Evolutionary conservation across 148 eudicot species (phyloP).

Genomic region (Rheum nobile): DNA sequence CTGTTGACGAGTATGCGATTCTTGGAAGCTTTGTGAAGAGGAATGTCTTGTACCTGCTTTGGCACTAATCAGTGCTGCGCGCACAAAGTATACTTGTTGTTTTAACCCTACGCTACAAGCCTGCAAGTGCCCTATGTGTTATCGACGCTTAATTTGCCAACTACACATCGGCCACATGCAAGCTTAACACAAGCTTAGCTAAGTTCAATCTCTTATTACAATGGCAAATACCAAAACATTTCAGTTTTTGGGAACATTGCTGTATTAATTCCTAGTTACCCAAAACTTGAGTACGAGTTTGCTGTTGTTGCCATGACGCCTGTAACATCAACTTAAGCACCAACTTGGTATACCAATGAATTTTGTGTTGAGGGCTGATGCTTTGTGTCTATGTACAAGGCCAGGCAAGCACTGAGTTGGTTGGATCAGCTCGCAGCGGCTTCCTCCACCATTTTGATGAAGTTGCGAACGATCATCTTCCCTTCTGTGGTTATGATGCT

Average conservation of each 20-base stretch:
- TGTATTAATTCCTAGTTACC: neutral
- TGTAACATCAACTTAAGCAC: neutral
- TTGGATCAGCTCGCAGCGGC: neutral
- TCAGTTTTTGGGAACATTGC: neutral
- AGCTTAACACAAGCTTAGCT: neutral
- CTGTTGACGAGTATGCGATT: slow-evolving; percentile 23
- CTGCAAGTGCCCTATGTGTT: no score
- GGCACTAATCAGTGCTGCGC: no score
- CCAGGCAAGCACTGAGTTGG: neutral
- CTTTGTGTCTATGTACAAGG: neutral
- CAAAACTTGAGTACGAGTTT: neutral
- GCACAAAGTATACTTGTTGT: no score
- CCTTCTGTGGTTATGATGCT: slow-evolving; percentile 90
- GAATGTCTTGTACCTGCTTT: neutral
- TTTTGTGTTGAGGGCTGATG: neutral
- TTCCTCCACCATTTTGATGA: slow-evolving; percentile 54
- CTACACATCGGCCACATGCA: no score
- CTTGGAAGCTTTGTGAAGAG: neutral
- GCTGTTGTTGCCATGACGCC: neutral
- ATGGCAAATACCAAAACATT: neutral
- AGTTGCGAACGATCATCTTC: slow-evolving; percentile 66
- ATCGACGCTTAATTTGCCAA: no score
- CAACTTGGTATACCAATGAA: neutral
- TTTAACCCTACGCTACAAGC: no score
- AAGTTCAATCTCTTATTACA: neutral